Conservation (phyloP, 2,329 filamentous ascomycete species). For the Trichoderma pleuroti region DNA sequence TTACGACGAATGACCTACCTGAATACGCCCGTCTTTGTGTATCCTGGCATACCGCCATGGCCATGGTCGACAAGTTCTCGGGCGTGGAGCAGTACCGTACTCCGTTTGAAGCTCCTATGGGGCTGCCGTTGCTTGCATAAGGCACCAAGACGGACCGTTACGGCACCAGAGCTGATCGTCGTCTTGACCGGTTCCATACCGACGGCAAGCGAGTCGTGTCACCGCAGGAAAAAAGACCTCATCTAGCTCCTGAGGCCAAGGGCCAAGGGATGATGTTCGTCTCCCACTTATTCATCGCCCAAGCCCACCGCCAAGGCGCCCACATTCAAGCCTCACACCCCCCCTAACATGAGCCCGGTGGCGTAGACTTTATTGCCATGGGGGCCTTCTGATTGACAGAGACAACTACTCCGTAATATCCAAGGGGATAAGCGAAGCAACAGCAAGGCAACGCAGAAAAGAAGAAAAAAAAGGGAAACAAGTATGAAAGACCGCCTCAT, state of each 20-base stretch:
- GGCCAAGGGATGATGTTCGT: neutral
- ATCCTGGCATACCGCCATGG: neutral
- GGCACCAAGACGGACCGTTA: neutral
- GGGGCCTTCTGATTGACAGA: neutral
- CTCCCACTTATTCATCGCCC: neutral
- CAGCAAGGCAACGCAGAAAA: neutral
- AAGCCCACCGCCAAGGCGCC: constrained; percentile 4
- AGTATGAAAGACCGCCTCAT: constrained; percentile 11
- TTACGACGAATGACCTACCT: neutral
- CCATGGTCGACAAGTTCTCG: neutral
- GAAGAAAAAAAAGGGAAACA: neutral
- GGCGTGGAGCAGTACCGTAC: neutral
- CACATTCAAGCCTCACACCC: neutral
- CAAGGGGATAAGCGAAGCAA: neutral
- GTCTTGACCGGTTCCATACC: neutral
- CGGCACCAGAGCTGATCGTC: neutral
- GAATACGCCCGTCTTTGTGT: neutral
- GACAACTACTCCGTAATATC: neutral
- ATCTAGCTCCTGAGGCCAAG: neutral
- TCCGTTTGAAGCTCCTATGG: neutral
- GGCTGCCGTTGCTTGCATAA: constrained; percentile 2
- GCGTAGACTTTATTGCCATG: neutral
- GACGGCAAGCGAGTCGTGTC: constrained; percentile 2
- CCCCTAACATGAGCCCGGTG: neutral
- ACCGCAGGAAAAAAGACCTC: neutral